Percentiles rank a stretch among this genome's conserved stretches.
These are phyloP conservation scores for Aquilaria agallochum DNA, from an alignment of 441 rosid genomes.

Conservation along the genomic window DNA sequence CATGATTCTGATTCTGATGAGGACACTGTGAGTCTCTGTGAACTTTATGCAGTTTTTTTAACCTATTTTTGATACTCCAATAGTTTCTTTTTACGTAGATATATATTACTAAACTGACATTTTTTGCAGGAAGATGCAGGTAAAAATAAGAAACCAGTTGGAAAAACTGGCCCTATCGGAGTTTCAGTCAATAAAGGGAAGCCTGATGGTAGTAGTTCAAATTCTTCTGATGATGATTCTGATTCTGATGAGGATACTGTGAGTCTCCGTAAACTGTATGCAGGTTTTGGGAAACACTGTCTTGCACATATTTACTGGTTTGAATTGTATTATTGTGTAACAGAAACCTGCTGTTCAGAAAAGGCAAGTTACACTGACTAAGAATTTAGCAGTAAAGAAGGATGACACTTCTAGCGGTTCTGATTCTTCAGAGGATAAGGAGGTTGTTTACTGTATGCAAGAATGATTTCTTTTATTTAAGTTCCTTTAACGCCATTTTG, in stretches of 20 bases:
- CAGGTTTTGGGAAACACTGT: no score
- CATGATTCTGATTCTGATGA: constrained; percentile 34
- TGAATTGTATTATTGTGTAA: no score
- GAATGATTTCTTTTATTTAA: no score
- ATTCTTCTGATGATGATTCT: constrained; percentile 42
- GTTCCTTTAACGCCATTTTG: no score
- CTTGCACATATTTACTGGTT: no score
- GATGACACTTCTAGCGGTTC: constrained; percentile 26
- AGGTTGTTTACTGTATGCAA: no score
- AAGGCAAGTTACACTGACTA: constrained; percentile 17
- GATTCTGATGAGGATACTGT: constrained; percentile 22
- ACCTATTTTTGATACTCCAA: background rate
- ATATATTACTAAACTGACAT: background rate
- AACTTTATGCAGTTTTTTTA: background rate
- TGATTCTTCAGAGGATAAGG: constrained; percentile 22
- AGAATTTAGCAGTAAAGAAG: constrained; percentile 16
- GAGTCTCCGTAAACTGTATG: background rate
- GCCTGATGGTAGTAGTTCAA: constrained; percentile 21
- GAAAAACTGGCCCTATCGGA: constrained; percentile 26
- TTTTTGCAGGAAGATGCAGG: constrained; percentile 17
- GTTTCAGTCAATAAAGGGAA: constrained; percentile 22
- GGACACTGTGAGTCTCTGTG: background rate
- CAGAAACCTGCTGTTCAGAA: constrained; percentile 23
- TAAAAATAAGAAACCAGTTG: constrained; percentile 23
- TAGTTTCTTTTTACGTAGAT: no score